Evolutionary conservation across 352 stramenopile genomes (phyloP), one percentile per base, ranked within the genome.

Genomic region (Globisporangium sylvaticum): DNA sequence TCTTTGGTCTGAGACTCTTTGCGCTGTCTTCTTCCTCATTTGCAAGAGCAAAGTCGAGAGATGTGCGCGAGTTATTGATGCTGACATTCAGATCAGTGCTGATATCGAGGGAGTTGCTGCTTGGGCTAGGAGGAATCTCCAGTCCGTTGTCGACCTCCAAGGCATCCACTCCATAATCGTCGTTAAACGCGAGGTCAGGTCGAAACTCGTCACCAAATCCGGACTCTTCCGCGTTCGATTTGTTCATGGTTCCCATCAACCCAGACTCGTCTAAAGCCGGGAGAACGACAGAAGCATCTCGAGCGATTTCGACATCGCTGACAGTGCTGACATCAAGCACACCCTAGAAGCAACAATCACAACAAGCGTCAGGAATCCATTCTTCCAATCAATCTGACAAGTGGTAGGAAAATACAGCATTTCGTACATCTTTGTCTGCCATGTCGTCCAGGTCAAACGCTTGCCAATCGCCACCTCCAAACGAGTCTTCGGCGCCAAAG

Each of bases 271-370:
- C 80, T 61, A 90, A 62, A 10, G 73, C 66, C 4, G 78, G 67
- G 24, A 89, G 64, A 0, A 70, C 71, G 1, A 71, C 80, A 29
- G 91, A 87, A 1, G 84, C 87, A 42, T 95, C 80, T 70, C 87
- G 84, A 24, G 79, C 84, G 22, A 93, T 71, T 86, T 95, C 87
- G 71, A 96, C 85, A 55, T 95, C 87, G 67, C 88, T 94, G 4
- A 94, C 75, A 22, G 71, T 50, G 46, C 87, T 94, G 1, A 79
- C 75, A 69, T 96, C 79, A 39, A 94, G 67, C 60, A 69, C 71
- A 22, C 68, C 80, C 48, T 68, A 66, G 31, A 24, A 53, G 14
- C 34, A 31, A n/a, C 14, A 46, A 34, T 12, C 18, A 10, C 25
- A 56, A 15, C 20, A 58, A 55, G 34, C 15, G 24, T 61, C 20